Base-by-base conservation (phyloP, 1,139 yeast genomes). In the Debaryomycetaceae sp. region DNA sequence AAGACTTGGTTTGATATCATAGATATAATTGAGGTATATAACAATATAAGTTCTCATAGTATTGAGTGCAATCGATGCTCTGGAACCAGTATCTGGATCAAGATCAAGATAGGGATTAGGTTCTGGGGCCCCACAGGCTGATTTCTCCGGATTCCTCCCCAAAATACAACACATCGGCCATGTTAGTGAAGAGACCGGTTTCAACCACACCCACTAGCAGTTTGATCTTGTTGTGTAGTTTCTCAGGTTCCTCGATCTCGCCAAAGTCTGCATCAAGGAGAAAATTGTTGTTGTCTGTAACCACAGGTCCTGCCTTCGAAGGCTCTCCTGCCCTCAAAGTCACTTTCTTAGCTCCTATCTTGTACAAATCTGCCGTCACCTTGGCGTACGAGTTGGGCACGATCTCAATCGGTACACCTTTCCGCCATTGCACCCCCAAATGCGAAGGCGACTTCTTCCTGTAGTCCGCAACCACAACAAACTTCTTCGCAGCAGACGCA, bases 291-390 rank as follows among this genome's bases (percentile, higher is more conserved):
- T 94, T 94, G 62, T 94, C 99, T 31, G 98, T 91, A 45, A 94
- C 86, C n/a, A 89, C 84, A 6, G 98, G 98, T 15, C 99, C 99
- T 5, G 98, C 98, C 66, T 94, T 94, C 30, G 95, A 89, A 41
- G 82, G 70, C 14, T 88, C 91, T 36, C 98, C 98, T 52, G 83
- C 83, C 63, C 99, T 80, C 53, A 94, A 77, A 5, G 60, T 67
- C 18, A 87, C 84, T 5, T 63, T 66, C 40, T 68, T 64, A 19
- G 95, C 92, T 7, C 95, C 95, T 55, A 91, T 62, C 34, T 59
- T 58, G 39, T 63, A 53, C 52, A 92, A 72, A 44, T 88, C 87
- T 15, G 67, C 65, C 11, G 75, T 67, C 17, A 94, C 94, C 56
- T 86, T 84, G 39, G 83, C 84, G 56, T 86, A 87, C 1, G 98